A percentile compares a stretch with the other conserved stretches of the same genome.
Conservation (phyloP, 208 protist species). For the Trypanosoma boissoni region DNA sequence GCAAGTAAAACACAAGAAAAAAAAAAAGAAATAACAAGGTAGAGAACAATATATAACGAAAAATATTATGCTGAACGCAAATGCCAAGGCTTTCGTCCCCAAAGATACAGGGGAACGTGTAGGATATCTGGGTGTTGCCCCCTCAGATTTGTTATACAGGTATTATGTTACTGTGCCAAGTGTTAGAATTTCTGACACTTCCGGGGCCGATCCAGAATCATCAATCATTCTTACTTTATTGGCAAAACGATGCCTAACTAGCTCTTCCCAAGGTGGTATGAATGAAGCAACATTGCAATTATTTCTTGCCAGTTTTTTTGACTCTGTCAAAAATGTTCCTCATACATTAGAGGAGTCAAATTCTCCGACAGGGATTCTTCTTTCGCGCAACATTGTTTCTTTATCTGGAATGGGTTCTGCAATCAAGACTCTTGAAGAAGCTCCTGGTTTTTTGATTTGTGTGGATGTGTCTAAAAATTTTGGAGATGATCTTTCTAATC, state of each 20-base stretch:
- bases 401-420: conserved; percentile 35
- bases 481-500: conserved; percentile 32
- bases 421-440: conserved; percentile 46
- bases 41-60: conserved; percentile 3
- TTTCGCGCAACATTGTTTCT: conserved; percentile 56
- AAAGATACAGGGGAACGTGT: conserved; percentile 28
- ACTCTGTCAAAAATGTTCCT: conserved; percentile 37
- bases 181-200: conserved; percentile 28
- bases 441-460: conserved; percentile 51
- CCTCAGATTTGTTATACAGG: conserved; percentile 41
- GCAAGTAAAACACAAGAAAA: neutral
- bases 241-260: conserved; percentile 43
- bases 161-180: conserved; percentile 49
- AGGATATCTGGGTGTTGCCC: conserved; percentile 17
- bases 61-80: conserved; percentile 60
- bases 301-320: conserved; percentile 49
- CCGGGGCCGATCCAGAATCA: conserved; percentile 26
- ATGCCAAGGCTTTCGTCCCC: conserved; percentile 79
- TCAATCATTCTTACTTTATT: conserved; percentile 53
- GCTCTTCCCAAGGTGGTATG: conserved; percentile 33
- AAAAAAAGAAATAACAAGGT: neutral
- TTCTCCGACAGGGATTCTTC: conserved; percentile 52
- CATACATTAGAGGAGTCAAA: conserved; percentile 16
- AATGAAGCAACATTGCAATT: conserved; percentile 52
- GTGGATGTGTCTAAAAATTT: conserved; percentile 52